Base-by-base conservation (phyloP, 139 green algal species). In the Raphidocelis subcapitata region DNA sequence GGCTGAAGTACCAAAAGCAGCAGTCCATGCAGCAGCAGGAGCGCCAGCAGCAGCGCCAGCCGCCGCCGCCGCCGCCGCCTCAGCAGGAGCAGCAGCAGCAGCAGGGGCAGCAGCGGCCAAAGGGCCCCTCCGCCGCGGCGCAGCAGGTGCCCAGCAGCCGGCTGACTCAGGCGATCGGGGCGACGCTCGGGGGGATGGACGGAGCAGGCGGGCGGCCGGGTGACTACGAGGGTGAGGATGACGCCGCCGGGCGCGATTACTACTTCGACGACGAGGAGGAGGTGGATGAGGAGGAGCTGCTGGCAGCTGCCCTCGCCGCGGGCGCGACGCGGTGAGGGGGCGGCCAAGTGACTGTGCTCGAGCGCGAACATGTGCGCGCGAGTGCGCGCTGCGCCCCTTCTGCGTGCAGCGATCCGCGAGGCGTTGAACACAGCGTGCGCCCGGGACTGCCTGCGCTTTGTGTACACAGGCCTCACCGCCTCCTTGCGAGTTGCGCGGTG, bases 1-100 rank as follows among this genome's bases (percentile, higher is more conserved):
- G 74, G 74, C 69, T 41, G 56, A 81, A 80, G 44, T 85, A 76
- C 69, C 77, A 83, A 49, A 66, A 72, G 52, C 62, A 72, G 72
- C 72, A 78, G 54, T 35, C 62, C 23, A 29, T 26, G 70, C 60
- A 60, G 37, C 44, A 60, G 49, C 66, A 74, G 65, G 35, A 28
- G 49, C 76, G 77, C 67, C 69, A 82, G 26, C 29, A 57, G 59
- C 74, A 81, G 64, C 70, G 68, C 32, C 41, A 55, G 1, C 33
- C 54, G 26, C 33, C 37, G 31, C 33, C 21, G 0, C 49, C 23
- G 10, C 55, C 8, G 26, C 55, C 10, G 26, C 14, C 14, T 8
- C 55, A 12, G 16, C 29, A n/a, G 23, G 21, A 56, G 37, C 41
- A 44, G 62, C 62, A 69, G 62, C 76, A 75, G 70, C 69, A 75